These are phyloP conservation scores for Neurospora sp. DNA, from an alignment of 495 filamentous ascomycete genomes.

Conservation along the genomic window DNA sequence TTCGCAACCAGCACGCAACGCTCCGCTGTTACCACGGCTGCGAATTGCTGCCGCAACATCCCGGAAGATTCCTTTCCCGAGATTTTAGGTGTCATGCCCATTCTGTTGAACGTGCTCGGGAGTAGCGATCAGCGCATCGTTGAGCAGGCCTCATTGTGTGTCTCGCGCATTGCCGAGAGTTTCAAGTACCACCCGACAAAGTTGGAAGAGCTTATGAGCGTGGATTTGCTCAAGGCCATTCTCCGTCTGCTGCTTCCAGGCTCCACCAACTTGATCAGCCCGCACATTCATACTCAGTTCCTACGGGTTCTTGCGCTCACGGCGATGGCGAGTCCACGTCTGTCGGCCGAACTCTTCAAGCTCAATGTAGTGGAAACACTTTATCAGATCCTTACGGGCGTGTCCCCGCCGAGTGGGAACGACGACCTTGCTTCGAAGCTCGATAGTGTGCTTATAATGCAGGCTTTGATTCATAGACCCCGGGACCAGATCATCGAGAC, in stretches of 20 bases:
- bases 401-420: conserved; percentile 74
- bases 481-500: conserved; percentile 95
- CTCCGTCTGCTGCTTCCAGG: conserved; percentile 87
- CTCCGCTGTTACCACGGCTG: conserved; percentile 91
- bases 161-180: conserved; percentile 93
- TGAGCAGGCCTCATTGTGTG: conserved; percentile 91
- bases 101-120: conserved; percentile 73
- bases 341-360: conserved; percentile 87
- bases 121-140: conserved; percentile 95
- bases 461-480: conserved; percentile 93
- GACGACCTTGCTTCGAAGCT: conserved; percentile 83
- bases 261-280: conserved; percentile 89
- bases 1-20: conserved; percentile 96
- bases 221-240: conserved; percentile 75
- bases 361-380: conserved; percentile 97
- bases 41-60: conserved; percentile 95
- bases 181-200: conserved; percentile 81
- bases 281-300: conserved; percentile 95
- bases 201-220: conserved; percentile 82
- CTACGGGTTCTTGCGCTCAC: conserved; percentile 81
- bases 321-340: conserved; percentile 72
- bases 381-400: conserved; percentile 94
- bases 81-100: conserved; percentile 91
- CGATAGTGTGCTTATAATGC: conserved; percentile 97
- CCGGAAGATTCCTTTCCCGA: conserved; percentile 85